phyloP scores from a whole-genome alignment of 2,329 filamentous ascomycete genomes.

The Biscogniauxia marginata region DNA sequence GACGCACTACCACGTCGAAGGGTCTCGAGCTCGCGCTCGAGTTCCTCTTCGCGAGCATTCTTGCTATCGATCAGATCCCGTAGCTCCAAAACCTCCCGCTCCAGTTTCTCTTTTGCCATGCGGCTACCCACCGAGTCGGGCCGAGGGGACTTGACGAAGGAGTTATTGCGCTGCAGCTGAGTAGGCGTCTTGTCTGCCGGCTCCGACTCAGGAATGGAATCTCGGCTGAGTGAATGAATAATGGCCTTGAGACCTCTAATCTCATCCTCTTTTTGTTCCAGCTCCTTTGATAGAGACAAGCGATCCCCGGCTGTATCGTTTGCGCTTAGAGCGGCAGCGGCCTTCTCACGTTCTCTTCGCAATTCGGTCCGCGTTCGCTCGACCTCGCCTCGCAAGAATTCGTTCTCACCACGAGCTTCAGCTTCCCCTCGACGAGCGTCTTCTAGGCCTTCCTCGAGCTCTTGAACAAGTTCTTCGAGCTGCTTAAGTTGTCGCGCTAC shows the following conservation, averaged over 20 bases:
- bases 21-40: slow-evolving; percentile 76
- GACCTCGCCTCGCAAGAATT: slow-evolving; percentile 92
- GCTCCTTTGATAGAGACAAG: slow-evolving; percentile 62
- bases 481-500: slow-evolving; percentile 92
- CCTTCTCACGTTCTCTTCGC: slow-evolving; percentile 82
- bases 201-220: slow-evolving; percentile 52
- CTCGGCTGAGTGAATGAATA: slow-evolving; percentile 89
- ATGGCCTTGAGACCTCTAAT: slow-evolving; percentile 96
- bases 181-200: slow-evolving; percentile 35
- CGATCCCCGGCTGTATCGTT: slow-evolving; percentile 40
- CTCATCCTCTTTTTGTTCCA: slow-evolving; percentile 95
- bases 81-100: slow-evolving; percentile 77
- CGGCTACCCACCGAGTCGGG: slow-evolving; percentile 56
- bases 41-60: slow-evolving; percentile 72
- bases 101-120: slow-evolving; percentile 65
- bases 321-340: slow-evolving; percentile 59
- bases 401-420: slow-evolving; percentile 91
- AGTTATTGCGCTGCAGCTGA: slow-evolving; percentile 33
- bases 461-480: slow-evolving; percentile 91
- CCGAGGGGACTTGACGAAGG: slow-evolving; percentile 39
- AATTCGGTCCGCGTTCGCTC: slow-evolving; percentile 88
- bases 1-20: slow-evolving; percentile 50
- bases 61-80: slow-evolving; percentile 73
- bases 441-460: slow-evolving; percentile 93
- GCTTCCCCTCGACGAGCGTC: slow-evolving; percentile 92